A percentile compares a stretch with the other conserved stretches of the same genome.
phyloP scores from a whole-genome alignment of 2,329 filamentous ascomycete genomes.

The Cordyceps javanica region DNA sequence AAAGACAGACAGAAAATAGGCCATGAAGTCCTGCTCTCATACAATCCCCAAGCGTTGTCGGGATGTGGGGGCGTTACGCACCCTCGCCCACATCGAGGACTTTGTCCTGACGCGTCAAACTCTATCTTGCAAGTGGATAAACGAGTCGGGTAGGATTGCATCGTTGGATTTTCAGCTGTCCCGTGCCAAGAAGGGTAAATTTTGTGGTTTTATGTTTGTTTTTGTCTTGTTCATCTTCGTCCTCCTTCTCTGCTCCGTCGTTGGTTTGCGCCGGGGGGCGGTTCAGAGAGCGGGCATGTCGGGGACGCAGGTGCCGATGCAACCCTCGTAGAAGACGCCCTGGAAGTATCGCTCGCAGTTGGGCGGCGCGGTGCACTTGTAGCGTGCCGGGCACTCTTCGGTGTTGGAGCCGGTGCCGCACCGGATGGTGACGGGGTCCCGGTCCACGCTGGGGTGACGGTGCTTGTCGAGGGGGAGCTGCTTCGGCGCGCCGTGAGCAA shows the following conservation, averaged over 20 bases:
- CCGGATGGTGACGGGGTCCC: conserved; percentile 9
- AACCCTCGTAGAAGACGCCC: conserved; percentile 12
- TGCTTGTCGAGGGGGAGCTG: background rate
- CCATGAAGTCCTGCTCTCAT: background rate
- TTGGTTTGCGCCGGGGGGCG: too few species aligned
- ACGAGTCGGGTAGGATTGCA: background rate
- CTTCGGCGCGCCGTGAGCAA: background rate
- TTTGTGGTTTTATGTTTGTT: background rate
- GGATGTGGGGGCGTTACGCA: conserved; percentile 2
- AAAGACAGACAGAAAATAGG: background rate
- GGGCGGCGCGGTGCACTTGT: conserved; percentile 9
- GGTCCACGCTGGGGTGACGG: background rate
- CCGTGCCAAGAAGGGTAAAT: background rate
- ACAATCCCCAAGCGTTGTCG: background rate
- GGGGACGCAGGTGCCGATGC: conserved; percentile 11
- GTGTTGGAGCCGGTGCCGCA: conserved; percentile 13
- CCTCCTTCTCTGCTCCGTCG: too few species aligned
- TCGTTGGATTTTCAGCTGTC: background rate
- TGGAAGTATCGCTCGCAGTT: conserved; percentile 8
- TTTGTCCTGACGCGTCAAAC: conserved; percentile 1
- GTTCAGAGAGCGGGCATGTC: background rate
- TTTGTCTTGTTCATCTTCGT: background rate
- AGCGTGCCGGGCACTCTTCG: background rate
- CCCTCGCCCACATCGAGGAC: background rate
- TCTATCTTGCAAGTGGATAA: background rate